A percentile compares a stretch with the other conserved stretches of the same genome.
Conservation (phyloP, 2,329 filamentous ascomycete species). For the Nannizziopsis arthrosporioides region DNA sequence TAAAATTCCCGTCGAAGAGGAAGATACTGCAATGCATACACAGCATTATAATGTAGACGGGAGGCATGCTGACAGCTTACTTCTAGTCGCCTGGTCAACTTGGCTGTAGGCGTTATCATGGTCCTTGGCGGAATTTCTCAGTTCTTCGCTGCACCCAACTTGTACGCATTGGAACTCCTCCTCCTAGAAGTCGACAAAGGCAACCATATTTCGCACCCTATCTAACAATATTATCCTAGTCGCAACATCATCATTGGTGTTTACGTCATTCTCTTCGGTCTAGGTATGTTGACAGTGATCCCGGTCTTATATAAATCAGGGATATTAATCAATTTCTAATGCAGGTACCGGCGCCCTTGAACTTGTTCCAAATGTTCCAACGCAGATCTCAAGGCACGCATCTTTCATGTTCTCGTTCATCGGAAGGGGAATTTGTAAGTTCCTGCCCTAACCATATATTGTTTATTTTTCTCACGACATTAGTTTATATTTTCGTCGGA, state of each 20-base stretch:
- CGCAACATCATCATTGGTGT: conserved; percentile 65
- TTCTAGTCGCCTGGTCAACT: conserved; percentile 80
- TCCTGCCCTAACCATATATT: neutral
- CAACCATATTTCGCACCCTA: neutral
- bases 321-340: conserved; percentile 14
- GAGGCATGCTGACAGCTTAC: neutral
- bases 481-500: conserved; percentile 94
- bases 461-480: neutral
- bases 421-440: conserved; percentile 86
- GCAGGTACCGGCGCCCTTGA: conserved; percentile 63
- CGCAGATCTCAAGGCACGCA: conserved; percentile 83
- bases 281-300: conserved; percentile 44
- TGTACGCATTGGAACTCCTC: conserved; percentile 22
- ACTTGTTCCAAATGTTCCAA: conserved; percentile 72
- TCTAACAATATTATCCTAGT: conserved; percentile 31
- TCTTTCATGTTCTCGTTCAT: conserved; percentile 98
- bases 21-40: neutral
- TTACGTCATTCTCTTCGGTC: conserved; percentile 86
- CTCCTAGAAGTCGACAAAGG: conserved; percentile 6
- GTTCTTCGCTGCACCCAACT: conserved; percentile 26
- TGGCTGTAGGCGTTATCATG: conserved; percentile 77
- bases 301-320: neutral
- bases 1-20: neutral
- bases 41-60: neutral
- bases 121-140: conserved; percentile 60